A percentile compares a stretch with the other conserved stretches of the same genome.
phyloP scores from a whole-genome alignment of 352 stramenopile species.

The Phytopythium cucurbitacearum region DNA sequence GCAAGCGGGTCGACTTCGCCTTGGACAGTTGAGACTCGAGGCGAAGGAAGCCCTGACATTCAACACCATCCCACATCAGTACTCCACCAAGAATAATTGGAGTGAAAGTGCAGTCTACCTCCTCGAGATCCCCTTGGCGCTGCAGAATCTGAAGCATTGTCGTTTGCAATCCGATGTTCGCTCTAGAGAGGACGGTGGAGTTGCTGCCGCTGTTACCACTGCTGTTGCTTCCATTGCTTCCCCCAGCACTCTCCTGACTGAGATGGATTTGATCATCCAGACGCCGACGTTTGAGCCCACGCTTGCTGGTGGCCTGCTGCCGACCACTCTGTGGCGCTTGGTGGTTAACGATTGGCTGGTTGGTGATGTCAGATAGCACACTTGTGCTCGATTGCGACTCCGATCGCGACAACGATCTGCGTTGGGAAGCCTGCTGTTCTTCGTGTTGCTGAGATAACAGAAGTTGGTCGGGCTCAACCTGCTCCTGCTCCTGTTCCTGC shows the following conservation, averaged over 20 bases:
- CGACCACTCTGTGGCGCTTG: too few relatives aligned
- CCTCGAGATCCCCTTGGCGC: slow-evolving; percentile 26
- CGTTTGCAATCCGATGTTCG: slow-evolving; percentile 28
- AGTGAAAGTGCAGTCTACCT: slow-evolving; percentile 1
- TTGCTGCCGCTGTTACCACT: slow-evolving; percentile 14
- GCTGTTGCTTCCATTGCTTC: slow-evolving; percentile 15
- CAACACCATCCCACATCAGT: background rate
- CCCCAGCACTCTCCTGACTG: too few relatives aligned
- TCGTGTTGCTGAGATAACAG: background rate
- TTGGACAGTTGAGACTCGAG: slow-evolving; percentile 28
- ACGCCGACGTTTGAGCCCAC: background rate
- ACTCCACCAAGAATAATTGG: background rate
- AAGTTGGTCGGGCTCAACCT: too few relatives aligned
- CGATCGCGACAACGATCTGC: too few relatives aligned
- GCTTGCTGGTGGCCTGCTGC: too few relatives aligned
- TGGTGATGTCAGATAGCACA: slow-evolving; percentile 64
- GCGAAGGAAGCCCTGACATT: slow-evolving; percentile 12
- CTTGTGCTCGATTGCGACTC: slow-evolving; percentile 4
- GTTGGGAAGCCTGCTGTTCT: background rate
- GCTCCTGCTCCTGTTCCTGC: too few relatives aligned
- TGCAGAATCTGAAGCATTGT: slow-evolving; percentile 29
- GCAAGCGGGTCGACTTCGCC: slow-evolving; percentile 17
- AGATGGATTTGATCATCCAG: background rate
- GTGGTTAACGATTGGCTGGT: slow-evolving; percentile 15
- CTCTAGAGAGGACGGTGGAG: slow-evolving; percentile 15